Evolutionary conservation across 2,329 filamentous ascomycete species (phyloP).

Genomic region (Venturia nashicola): DNA sequence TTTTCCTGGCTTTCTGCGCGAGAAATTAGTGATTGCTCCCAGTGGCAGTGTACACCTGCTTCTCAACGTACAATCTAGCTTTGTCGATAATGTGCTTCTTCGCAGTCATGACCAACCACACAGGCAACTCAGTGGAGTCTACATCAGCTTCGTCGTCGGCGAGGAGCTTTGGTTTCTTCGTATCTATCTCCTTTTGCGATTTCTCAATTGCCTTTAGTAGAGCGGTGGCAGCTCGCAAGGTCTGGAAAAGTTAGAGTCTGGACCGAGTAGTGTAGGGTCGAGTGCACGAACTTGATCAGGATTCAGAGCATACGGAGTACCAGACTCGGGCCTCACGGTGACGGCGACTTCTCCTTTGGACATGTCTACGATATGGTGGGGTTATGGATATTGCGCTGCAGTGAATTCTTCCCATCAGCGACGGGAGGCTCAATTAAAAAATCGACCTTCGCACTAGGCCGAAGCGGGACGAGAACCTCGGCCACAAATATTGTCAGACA

Average conservation of each 20-base stretch:
- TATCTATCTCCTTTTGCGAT: conserved; percentile 31
- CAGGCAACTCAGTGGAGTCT: conserved; percentile 32
- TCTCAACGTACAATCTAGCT: conserved; percentile 46
- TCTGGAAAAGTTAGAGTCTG: conserved; percentile 23
- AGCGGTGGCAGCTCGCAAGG: conserved; percentile 46
- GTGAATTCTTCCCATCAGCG: neutral
- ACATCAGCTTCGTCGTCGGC: conserved; percentile 34
- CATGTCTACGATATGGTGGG: conserved; percentile 41
- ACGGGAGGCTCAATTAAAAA: neutral
- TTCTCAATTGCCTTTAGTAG: conserved; percentile 46
- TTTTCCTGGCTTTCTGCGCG: conserved; percentile 8
- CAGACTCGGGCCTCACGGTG: conserved; percentile 21
- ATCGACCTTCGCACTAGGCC: neutral
- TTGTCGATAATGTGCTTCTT: conserved; percentile 61
- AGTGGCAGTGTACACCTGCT: conserved; percentile 11
- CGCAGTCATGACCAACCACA: conserved; percentile 51
- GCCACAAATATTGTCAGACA: neutral
- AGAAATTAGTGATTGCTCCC: neutral
- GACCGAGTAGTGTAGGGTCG: neutral
- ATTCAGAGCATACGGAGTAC: conserved; percentile 31
- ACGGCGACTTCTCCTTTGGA: conserved; percentile 53
- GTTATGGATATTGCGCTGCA: neutral
- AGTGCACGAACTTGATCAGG: conserved; percentile 16
- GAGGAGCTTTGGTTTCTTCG: conserved; percentile 43
- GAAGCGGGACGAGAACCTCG: neutral